Evolutionary conservation across 2,329 filamentous ascomycete genomes (phyloP), one percentile per base, ranked within the genome.

Genomic region (Cladosporium cucumerinum): DNA sequence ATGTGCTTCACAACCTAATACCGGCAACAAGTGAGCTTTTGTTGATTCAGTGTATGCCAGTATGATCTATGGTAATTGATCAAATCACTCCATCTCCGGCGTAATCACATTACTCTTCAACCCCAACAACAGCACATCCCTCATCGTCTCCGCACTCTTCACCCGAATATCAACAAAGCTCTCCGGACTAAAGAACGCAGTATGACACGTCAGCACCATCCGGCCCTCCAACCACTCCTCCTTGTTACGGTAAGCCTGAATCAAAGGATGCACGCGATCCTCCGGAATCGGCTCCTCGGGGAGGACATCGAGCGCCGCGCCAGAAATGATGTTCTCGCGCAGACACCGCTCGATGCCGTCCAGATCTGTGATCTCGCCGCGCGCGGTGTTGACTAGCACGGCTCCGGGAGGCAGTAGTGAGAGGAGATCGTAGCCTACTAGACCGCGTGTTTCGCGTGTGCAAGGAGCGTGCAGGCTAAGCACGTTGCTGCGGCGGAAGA

Each of bases 401-500:
- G 72, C 69, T 12, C 70, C 72, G 18, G 65, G 64, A 10, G 72
- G 73, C 11, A 75, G 54, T 4, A 75, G 65, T 1, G 71, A 72
- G 0, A 75, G 70, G 18, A 75, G 60, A 0, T 72, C 69, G 60
- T 74, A 74, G 12, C 63, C 69, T n/a, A 75, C 70, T 58, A 70
- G 59, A 12, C 67, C 64, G 30, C 71, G 63, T 1, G 73, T 75
- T 87, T 95, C 79, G 85, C 91, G 16, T 91, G 91, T 77, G 90
- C 92, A 25, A 84, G 91, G 71, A 85, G 89, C 76, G 87, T 91
- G 58, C 78, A 97, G 63, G 84, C 89, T 70, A 87, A 89, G 70
- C 85, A 91, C 76, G 82, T 88, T 65, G 76, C 84, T 68, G 69
- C 77, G 62, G 72, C 74, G 73, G 76, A 75, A 75, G 5, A 75